Percentiles rank a stretch among this genome's conserved stretches.
Evolutionary conservation across 371 early-diverging fungal genomes (phyloP).

Genomic region (Mucor lusitanicus): DNA sequence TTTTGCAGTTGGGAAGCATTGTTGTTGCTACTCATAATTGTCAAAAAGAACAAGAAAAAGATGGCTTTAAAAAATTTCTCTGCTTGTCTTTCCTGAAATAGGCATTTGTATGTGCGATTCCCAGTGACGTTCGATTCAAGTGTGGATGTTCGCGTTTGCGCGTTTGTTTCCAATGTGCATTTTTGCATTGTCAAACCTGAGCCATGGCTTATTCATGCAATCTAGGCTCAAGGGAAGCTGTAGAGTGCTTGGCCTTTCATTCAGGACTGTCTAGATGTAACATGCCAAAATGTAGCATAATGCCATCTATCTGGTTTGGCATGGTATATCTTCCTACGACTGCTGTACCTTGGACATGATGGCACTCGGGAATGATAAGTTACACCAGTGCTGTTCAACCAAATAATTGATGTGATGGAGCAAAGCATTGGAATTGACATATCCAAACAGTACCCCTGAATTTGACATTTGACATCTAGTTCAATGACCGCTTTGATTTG

Average conservation of each 20-base stretch:
- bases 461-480: background rate
- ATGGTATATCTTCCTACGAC: no score
- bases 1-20: constrained; percentile 9
- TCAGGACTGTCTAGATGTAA: no score
- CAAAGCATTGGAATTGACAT: background rate
- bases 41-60: background rate
- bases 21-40: background rate
- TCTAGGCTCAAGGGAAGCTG: no score
- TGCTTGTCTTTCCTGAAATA: background rate
- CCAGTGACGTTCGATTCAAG: background rate
- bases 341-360: no score
- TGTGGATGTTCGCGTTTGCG: background rate
- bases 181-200: background rate
- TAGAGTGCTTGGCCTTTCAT: no score
- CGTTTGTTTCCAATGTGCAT: background rate
- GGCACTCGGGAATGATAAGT: no score
- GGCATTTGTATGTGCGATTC: background rate
- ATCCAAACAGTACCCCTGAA: background rate
- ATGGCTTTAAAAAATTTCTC: background rate
- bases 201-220: background rate
- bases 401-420: background rate
- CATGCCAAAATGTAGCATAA: no score
- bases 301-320: no score
- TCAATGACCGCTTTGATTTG: background rate
- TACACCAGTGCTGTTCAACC: no score